Conservation (phyloP, 768 basidiomycete species). For the Trametes maxima region DNA sequence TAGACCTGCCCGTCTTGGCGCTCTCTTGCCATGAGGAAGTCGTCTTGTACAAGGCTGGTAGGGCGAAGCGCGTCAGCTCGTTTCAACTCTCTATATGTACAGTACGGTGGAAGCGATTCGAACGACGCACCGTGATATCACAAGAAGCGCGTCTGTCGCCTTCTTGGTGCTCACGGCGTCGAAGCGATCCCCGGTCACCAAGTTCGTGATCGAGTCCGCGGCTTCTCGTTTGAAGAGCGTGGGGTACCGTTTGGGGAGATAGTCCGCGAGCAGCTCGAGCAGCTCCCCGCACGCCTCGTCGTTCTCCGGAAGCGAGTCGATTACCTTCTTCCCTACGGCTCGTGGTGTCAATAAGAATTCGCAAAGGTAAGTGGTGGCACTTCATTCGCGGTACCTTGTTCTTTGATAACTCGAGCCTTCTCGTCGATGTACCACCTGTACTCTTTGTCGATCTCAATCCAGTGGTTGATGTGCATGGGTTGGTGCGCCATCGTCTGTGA, state of each 20-base stretch:
- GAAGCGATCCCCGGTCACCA: slow-evolving; percentile 31
- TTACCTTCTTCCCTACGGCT: slow-evolving; percentile 24
- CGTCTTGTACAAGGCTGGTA: slow-evolving; percentile 36
- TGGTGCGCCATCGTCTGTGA: slow-evolving; percentile 38
- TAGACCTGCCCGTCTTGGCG: slow-evolving; percentile 40
- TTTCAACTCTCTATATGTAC: not conserved
- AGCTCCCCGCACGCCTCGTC: slow-evolving; percentile 38
- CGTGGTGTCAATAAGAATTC: not conserved
- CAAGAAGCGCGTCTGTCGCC: slow-evolving; percentile 33
- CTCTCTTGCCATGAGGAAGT: slow-evolving; percentile 40
- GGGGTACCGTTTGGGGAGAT: slow-evolving; percentile 39
- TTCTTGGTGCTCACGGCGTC: slow-evolving; percentile 7
- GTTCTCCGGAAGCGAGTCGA: slow-evolving; percentile 40
- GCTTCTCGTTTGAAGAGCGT: slow-evolving; percentile 33
- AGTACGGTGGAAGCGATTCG: no score
- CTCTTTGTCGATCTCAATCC: slow-evolving; percentile 42
- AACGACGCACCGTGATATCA: slow-evolving; percentile 29
- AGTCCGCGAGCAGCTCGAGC: slow-evolving; percentile 35
- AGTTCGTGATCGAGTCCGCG: slow-evolving; percentile 30
- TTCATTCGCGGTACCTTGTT: slow-evolving; percentile 27
- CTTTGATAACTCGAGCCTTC: slow-evolving; percentile 35
- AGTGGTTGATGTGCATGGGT: slow-evolving; percentile 39
- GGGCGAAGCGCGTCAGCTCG: not conserved
- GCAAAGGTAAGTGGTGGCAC: not conserved
- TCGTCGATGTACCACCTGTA: slow-evolving; percentile 36